Evolutionary conservation across 176 grass and related monocot genomes (phyloP).

Genomic region (Carex scoparia): DNA sequence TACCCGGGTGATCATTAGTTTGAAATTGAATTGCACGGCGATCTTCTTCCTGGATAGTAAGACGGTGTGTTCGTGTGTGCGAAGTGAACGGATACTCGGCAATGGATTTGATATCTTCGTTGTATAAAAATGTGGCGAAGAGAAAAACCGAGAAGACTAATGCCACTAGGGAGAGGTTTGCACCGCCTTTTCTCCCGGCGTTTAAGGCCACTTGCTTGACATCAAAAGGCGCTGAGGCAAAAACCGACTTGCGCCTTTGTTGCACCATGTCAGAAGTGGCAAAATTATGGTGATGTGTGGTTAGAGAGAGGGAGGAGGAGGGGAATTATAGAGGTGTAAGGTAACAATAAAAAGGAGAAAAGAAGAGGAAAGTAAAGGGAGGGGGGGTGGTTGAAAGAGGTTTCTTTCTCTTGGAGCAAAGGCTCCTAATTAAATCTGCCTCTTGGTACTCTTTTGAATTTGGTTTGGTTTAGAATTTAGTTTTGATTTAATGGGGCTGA

Average conservation of each 20-base stretch:
- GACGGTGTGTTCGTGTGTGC: conserved; percentile 39
- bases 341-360: conserved; percentile 8
- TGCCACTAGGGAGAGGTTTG: conserved; percentile 54
- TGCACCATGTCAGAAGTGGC: conserved; percentile 37
- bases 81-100: conserved; percentile 71
- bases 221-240: conserved; percentile 42
- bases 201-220: conserved; percentile 68
- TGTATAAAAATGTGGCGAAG: conserved; percentile 87
- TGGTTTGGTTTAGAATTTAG: conserved; percentile 16
- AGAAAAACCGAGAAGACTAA: conserved; percentile 68
- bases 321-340: conserved; percentile 21
- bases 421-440: background rate
- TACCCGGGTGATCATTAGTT: background rate
- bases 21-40: conserved; percentile 44
- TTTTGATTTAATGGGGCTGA: conserved; percentile 19
- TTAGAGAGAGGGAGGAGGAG: background rate
- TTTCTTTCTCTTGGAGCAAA: conserved; percentile 23
- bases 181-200: conserved; percentile 65
- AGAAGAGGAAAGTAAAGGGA: background rate
- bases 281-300: conserved; percentile 21
- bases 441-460: conserved; percentile 24
- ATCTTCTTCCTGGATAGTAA: conserved; percentile 62
- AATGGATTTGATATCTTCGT: conserved; percentile 90
- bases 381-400: conserved; percentile 21
- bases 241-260: conserved; percentile 75